Conservation (phyloP, 306 rosid genomes). For the Macrotyloma uniflorum region DNA sequence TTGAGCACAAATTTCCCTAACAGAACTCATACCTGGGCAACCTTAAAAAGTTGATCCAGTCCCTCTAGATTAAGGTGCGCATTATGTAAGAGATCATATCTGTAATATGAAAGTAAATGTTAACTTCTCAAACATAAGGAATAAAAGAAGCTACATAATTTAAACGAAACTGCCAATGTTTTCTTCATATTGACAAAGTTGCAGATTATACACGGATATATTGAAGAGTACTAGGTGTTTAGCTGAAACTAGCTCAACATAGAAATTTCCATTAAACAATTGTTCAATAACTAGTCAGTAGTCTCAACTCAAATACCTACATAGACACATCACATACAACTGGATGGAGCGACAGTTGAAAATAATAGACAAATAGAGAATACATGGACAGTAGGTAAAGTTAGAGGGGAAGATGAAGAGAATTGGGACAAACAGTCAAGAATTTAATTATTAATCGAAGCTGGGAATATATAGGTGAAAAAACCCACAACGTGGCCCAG, state of each 20-base stretch:
- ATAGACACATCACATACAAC: constrained; percentile 6
- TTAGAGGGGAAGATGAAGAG: not conserved
- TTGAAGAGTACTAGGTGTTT: not conserved
- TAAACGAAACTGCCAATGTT: constrained; percentile 21
- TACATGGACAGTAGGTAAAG: not conserved
- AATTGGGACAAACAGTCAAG: constrained; percentile 1
- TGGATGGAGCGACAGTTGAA: not conserved
- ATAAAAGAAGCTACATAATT: constrained; percentile 21
- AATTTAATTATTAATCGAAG: constrained; percentile 3
- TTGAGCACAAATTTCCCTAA: constrained; percentile 20
- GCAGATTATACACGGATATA: constrained; percentile 3
- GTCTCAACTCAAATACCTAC: not conserved
- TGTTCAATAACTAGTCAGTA: not conserved
- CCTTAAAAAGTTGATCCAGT: constrained; percentile 88
- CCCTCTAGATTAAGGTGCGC: constrained; percentile 95
- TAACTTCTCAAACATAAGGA: constrained; percentile 29
- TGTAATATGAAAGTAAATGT: constrained; percentile 48
- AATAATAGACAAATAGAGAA: not conserved
- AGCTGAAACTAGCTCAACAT: constrained; percentile 12
- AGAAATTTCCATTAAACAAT: constrained; percentile 3
- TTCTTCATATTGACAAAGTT: constrained; percentile 21
- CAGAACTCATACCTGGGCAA: constrained; percentile 78
- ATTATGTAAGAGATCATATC: constrained; percentile 95
- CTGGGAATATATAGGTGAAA: not conserved
- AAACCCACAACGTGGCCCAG: not conserved